A percentile compares a stretch with the other conserved stretches of the same genome.
phyloP scores from a whole-genome alignment of 352 stramenopile genomes.

The Phytophthora capsici region DNA sequence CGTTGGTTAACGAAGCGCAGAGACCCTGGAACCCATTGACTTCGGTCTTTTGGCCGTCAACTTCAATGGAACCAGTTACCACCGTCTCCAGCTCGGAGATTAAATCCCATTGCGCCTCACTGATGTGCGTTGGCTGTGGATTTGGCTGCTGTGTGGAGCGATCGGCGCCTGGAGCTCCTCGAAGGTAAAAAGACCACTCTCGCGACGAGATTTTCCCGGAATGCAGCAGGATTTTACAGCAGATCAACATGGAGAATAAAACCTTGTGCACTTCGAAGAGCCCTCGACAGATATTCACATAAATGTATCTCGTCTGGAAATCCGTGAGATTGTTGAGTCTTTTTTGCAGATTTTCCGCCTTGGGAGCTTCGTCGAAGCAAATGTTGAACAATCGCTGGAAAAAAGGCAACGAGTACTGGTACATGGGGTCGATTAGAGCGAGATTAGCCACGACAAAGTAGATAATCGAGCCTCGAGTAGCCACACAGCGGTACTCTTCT shows the following conservation, averaged over 20 bases:
- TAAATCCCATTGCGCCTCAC: conserved; percentile 84
- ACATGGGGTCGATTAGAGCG: conserved; percentile 94
- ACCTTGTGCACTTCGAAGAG: conserved; percentile 95
- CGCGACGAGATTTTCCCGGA: conserved; percentile 61
- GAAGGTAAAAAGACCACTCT: conserved; percentile 93
- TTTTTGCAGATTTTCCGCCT: conserved; percentile 55
- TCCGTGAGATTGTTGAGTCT: conserved; percentile 87
- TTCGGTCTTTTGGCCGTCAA: conserved; percentile 12
- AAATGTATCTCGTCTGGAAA: conserved; percentile 93
- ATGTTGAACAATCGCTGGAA: conserved; percentile 93
- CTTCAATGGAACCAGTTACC: conserved; percentile 33
- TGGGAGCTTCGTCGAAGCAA: conserved; percentile 86
- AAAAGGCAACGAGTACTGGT: conserved; percentile 95
- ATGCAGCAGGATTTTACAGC: conserved; percentile 94
- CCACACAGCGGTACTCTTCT: conserved; percentile 92
- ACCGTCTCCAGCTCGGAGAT: conserved; percentile 79
- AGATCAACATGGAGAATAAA: conserved; percentile 95
- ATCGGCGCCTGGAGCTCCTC: conserved; percentile 52
- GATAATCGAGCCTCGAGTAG: conserved; percentile 92
- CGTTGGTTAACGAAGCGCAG: conserved; percentile 61
- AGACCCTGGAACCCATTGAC: conserved; percentile 65
- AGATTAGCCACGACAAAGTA: conserved; percentile 96
- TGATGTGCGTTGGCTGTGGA: conserved; percentile 72
- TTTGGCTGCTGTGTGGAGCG: conserved; percentile 45
- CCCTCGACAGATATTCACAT: conserved; percentile 94